Conservation (phyloP, 2,329 filamentous ascomycete genomes). For the Sporothrix dimorphospora region DNA sequence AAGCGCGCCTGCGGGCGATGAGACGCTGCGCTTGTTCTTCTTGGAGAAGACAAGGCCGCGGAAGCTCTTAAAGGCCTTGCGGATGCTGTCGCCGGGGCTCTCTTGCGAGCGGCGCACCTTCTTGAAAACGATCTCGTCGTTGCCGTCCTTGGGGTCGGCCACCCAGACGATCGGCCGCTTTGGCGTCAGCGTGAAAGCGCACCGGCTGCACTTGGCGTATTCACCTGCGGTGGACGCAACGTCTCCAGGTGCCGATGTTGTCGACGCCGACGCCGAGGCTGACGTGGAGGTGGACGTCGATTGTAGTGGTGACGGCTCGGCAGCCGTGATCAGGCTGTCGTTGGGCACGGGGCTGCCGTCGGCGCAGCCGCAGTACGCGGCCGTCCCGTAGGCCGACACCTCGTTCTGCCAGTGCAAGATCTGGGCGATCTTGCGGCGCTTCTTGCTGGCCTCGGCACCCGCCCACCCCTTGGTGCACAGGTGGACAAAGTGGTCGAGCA, state of each 20-base stretch:
- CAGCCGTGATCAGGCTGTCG: conserved; percentile 7
- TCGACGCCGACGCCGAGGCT: neutral
- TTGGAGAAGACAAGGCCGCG: conserved; percentile 25
- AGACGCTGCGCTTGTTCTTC: conserved; percentile 15
- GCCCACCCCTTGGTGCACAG: conserved; percentile 30
- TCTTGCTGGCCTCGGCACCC: conserved; percentile 26
- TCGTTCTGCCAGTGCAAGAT: conserved; percentile 57
- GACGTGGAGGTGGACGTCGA: neutral
- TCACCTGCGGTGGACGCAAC: neutral
- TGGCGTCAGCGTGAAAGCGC: conserved; percentile 21
- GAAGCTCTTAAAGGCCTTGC: conserved; percentile 26
- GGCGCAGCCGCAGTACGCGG: conserved; percentile 42
- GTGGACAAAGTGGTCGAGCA: conserved; percentile 8
- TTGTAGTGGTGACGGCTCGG: neutral
- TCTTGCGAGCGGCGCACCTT: conserved; percentile 17
- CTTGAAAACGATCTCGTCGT: neutral
- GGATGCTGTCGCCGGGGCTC: conserved; percentile 22
- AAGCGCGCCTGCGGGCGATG: neutral
- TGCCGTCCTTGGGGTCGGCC: conserved; percentile 2
- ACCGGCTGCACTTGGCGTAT: neutral
- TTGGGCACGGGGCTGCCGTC: conserved; percentile 20
- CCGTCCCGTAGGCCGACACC: conserved; percentile 44
- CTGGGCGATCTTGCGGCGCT: conserved; percentile 39
- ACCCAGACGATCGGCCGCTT: conserved; percentile 25
- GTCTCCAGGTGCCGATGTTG: neutral